These are phyloP conservation scores for Bacidia rubella DNA, from an alignment of 495 filamentous ascomycete genomes.

Conservation along the genomic window DNA sequence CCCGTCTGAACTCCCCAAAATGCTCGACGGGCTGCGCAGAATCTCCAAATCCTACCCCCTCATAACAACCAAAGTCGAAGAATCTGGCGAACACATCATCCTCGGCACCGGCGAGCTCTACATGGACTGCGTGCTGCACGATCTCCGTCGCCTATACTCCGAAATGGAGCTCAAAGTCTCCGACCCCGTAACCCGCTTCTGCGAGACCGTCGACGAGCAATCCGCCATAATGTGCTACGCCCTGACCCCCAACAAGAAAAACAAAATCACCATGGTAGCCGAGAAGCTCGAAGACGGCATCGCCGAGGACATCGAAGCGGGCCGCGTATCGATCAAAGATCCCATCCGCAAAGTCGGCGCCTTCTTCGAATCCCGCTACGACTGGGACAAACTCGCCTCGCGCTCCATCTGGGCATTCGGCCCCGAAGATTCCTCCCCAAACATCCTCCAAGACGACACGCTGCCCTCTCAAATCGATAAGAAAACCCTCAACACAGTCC, in stretches of 20 bases:
- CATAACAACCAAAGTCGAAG: constrained; percentile 91
- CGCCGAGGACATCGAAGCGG: constrained; percentile 86
- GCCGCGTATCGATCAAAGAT: constrained; percentile 81
- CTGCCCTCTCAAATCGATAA: constrained; percentile 81
- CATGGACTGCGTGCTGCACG: constrained; percentile 97
- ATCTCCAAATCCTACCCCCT: constrained; percentile 96
- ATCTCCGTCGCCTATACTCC: constrained; percentile 83
- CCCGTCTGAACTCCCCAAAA: constrained; percentile 95
- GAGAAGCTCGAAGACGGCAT: constrained; percentile 91
- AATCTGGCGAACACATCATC: constrained; percentile 94
- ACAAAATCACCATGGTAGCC: constrained; percentile 97
- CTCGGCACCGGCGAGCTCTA: constrained; percentile 93
- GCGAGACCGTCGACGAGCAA: constrained; percentile 95
- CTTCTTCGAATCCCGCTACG: constrained; percentile 95
- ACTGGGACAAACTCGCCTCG: constrained; percentile 88
- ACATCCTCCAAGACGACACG: constrained; percentile 94
- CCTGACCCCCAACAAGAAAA: constrained; percentile 95
- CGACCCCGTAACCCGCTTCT: constrained; percentile 93
- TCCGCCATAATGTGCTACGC: constrained; percentile 97
- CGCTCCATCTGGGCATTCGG: constrained; percentile 98
- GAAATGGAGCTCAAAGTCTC: constrained; percentile 99
- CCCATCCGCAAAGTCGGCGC: constrained; percentile 85
- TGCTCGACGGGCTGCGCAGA: constrained; percentile 91
- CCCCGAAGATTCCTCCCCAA: constrained; percentile 87
- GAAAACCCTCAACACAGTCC: constrained; percentile 71